Conservation (phyloP, 2,329 filamentous ascomycete genomes). For the Hymenoscyphus infarciens region DNA sequence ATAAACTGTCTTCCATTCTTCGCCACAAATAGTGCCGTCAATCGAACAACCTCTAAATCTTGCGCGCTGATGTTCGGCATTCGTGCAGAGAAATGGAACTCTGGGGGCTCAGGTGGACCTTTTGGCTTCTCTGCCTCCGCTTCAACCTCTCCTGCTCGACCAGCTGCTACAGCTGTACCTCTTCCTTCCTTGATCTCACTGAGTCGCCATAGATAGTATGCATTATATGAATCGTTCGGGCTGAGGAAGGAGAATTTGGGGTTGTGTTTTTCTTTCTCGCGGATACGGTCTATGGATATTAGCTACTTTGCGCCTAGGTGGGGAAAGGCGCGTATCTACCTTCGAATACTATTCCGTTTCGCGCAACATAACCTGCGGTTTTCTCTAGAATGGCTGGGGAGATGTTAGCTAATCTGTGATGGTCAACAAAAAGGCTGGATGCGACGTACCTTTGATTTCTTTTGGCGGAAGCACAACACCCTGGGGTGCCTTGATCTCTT, state of each 20-base stretch:
- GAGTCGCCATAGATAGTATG: conserved; percentile 88
- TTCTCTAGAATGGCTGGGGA: conserved; percentile 72
- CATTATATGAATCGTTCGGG: conserved; percentile 75
- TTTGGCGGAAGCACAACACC: conserved; percentile 81
- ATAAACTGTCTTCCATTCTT: conserved; percentile 91
- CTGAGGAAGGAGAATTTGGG: conserved; percentile 90
- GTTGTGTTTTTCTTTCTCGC: conserved; percentile 77
- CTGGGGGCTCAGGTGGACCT: conserved; percentile 79
- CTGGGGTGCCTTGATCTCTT: conserved; percentile 72
- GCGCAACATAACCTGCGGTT: conserved; percentile 85
- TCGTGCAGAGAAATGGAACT: conserved; percentile 89
- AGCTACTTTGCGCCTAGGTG: conserved; percentile 13
- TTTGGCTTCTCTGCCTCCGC: conserved; percentile 63
- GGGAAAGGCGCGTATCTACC: conserved; percentile 36
- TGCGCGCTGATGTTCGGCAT: conserved; percentile 97
- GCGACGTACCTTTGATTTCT: conserved; percentile 64
- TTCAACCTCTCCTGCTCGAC: conserved; percentile 62
- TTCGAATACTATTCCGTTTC: conserved; percentile 61
- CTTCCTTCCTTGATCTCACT: conserved; percentile 80
- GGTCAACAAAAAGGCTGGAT: not conserved
- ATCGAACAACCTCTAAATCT: conserved; percentile 69
- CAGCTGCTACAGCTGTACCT: conserved; percentile 74
- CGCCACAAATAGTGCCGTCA: conserved; percentile 89
- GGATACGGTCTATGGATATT: conserved; percentile 63
- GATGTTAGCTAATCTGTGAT: conserved; percentile 24